Base-by-base conservation (phyloP, 2,329 filamentous ascomycete genomes). In the Akanthomyces uredinophilus region DNA sequence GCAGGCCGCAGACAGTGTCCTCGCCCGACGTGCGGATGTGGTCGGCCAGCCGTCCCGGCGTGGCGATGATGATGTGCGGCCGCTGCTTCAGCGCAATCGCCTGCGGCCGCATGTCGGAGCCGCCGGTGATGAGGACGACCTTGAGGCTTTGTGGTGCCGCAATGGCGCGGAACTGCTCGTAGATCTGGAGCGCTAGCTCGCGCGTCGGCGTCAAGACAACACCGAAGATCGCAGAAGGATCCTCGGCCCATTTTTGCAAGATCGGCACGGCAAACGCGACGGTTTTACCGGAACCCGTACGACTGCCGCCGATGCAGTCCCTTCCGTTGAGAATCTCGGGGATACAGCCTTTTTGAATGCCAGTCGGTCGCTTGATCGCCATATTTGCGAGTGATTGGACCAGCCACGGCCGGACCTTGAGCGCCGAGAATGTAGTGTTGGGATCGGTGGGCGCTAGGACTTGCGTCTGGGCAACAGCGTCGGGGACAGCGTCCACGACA, bases 261-360 rank as follows among this genome's bases (percentile, higher is more conserved):
- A 99, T 96, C 0, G 95, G 95, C 11, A 93, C 92, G 1, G 94
- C 91, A 75, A 99, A 99, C 1, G 95, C 93, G 49, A 98, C 88
- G 4, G 95, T 99, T 79, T 99, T 99, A 77, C 95, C 95, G 14
- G 94, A 97, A 80, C 95, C 95, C 0, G 95, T 99, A 65, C 92
- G 84, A 71, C 91, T 96, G 43, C 93, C 93, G 71, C 95, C 95
- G 68, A 99, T 97, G 72, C 92, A 97, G 76, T 99, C 93, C 68
- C 90, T 84, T 6, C 95, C 95, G 68, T 91, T 88, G 39, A 99
- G 75, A 64, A 98, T 97, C 72, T 95, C 90, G 1, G 94, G 93
- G 70, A 99, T 98, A 72, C 91, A 96, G 58, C 87, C 88, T 70
- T 90, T 91, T 70, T 99, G 95, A 79, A 99, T 98, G 18, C 89